Base-by-base conservation (phyloP, 2,329 filamentous ascomycete genomes). In the Aphanoascus verrucosus region DNA sequence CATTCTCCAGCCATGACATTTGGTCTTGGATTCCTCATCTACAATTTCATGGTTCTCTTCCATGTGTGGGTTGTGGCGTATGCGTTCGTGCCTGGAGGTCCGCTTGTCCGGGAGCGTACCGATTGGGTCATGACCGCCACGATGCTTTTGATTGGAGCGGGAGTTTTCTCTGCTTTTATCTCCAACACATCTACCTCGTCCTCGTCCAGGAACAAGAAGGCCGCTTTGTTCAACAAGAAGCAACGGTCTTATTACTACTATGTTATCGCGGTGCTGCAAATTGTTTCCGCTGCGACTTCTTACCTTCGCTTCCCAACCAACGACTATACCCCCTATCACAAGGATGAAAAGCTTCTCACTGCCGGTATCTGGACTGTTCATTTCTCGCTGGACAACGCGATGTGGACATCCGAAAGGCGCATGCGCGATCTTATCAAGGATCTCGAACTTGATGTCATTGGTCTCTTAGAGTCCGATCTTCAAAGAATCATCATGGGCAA, bases 401-500 rank as follows among this genome's bases (percentile, higher is more conserved):
- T 97, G 90, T 97, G 89, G 88, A 91, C 88, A 8, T 95, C 91
- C 0, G 93, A 98, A 70, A 82, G 86, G 62, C 89, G 93, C 58
- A 94, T 95, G 82, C 85, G 88, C 55, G 85, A 96, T 73, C 76
- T 94, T 12, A 84, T 95, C 70, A 83, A 88, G 64, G 93, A 97
- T 64, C 75, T 95, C n/a, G 93, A 98, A 70, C 74, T 98, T n/a
- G 93, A 98, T 65, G 88, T 98, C 4, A 80, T 98, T 45, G 93
- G 93, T n/a, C 79, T 98, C 17, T 78, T 98, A 0, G 93, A 98
- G 70, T 86, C 85, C 0, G 93, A 98, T 67, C 79, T 88, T 35
- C 93, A 98, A 72, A 87, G 91, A 61, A 95, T 98, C 72, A 98
- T 98, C 75, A 98, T 97, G 93, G 93, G 93, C 64, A 98, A 97